A percentile compares a stretch with the other conserved stretches of the same genome.
Evolutionary conservation across 768 basidiomycete species (phyloP).

Genomic region (Calvatia gigantea): DNA sequence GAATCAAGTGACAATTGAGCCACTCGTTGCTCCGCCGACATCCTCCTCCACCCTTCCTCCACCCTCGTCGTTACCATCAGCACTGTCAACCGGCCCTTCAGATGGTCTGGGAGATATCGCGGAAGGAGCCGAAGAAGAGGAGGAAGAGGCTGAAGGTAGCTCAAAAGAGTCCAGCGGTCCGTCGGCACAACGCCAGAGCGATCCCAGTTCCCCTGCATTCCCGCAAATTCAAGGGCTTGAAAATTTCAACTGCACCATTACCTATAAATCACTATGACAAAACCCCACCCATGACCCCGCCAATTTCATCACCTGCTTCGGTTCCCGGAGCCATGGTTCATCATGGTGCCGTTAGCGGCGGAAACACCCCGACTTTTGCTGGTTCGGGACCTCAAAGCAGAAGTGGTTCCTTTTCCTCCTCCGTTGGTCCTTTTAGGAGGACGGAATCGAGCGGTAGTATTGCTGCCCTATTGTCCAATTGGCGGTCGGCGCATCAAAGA

Average conservation of each 20-base stretch:
- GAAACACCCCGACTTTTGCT: background rate
- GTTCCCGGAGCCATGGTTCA: conserved; percentile 17
- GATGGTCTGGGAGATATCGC: conserved; percentile 55
- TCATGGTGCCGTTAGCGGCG: background rate
- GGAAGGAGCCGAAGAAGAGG: conserved; percentile 63
- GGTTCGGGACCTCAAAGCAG: conserved; percentile 6
- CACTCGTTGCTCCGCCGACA: conserved; percentile 40
- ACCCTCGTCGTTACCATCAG: conserved; percentile 26
- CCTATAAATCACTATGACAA: conserved; percentile 20
- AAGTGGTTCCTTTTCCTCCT: conserved; percentile 19
- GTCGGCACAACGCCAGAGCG: conserved; percentile 15
- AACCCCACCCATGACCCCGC: conserved; percentile 23
- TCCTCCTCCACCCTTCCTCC: conserved; percentile 14
- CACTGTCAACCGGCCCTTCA: conserved; percentile 33
- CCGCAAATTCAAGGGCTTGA: conserved; percentile 54
- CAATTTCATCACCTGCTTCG: conserved; percentile 24
- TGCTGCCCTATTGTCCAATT: conserved; percentile 15
- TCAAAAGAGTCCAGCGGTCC: conserved; percentile 7
- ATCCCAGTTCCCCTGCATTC: conserved; percentile 25
- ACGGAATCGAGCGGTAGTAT: conserved; percentile 27
- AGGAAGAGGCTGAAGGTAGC: conserved; percentile 25
- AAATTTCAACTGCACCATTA: conserved; percentile 45
- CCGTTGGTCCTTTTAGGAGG: conserved; percentile 32
- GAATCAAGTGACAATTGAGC: conserved; percentile 38
- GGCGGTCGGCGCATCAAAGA: conserved; percentile 16